Base-by-base conservation (phyloP, 768 basidiomycete species). In the Brasilioporus rufonigricans region DNA sequence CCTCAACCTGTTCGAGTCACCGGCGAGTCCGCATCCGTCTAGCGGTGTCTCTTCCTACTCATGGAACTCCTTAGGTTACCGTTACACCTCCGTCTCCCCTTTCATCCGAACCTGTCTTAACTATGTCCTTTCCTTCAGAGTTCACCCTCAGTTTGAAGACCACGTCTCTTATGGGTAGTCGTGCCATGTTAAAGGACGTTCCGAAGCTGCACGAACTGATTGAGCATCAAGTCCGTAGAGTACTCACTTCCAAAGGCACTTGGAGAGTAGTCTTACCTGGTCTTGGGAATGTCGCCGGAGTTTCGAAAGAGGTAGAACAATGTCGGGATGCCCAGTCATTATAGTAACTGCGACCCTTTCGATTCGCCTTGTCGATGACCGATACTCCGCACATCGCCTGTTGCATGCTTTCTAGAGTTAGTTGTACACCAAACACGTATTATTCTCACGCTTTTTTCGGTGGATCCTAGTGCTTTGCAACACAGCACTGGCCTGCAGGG, bases 161-260 rank as follows among this genome's bases (percentile, higher is more conserved):
- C 12, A 92, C 86, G 8, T 98, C 94, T 26, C 80, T 98, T 5
- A 86, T 98, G 77, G 97, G 97, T 19, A 94, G 91, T 60, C 85
- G 96, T 43, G 95, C 97, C n/a, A 97, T 98, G 73, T 80, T 99
- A 1, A 93, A 93, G 56, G 94, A 99, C 65, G 91, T 99, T 1
- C 96, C 97, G 24, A 99, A 99, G 71, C 77, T 98, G 16, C 95
- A 98, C 61, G 95, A 99, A 68, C 79, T 99, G 48, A 92, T 99
- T 48, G 82, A 91, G 59, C 82, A 87, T 60, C 90, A 96, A 70
- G 81, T 97, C 0, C 80, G 90, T 38, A 80, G 81, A 44, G 76
- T 83, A 19, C 74, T 89, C 48, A 79, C 82, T 45, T 65, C 79
- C 24, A 73, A 78, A 54, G 84, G 81, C 24, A 82, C 81, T 12